Evolutionary conservation across 768 basidiomycete species (phyloP), one percentile per base, ranked within the genome.

Genomic region (Boletus rubropictus): DNA sequence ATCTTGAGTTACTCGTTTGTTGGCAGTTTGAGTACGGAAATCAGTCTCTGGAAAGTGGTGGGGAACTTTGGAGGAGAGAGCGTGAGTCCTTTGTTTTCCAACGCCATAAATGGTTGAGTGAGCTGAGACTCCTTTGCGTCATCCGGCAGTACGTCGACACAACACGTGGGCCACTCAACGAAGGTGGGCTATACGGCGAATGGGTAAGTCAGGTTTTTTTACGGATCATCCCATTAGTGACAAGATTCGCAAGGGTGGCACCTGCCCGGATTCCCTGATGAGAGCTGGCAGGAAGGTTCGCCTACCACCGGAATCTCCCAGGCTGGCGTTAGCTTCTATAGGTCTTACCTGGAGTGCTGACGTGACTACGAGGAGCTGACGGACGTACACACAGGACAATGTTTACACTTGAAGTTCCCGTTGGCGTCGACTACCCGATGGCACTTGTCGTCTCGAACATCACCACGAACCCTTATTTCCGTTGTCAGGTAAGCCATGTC

Each of bases 141-240:
- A 5, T 37, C 32, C 2, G 40, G n/a, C 22, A 77, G 73, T 77
- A 74, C 52, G 59, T 62, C 25, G 80, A 82, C 56, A 68, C 48
- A 18, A 63, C 67, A 20, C 72, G 81, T 15, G 80, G 80, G 5
- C 69, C 77, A n/a, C 61, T 78, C 46, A 81, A 82, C 50, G 79
- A 80, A 58, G 81, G 81, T 8, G 80, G 80, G 2, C 56, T 80
- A 2, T 79, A 72, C 46, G 78, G 67, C 71, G 80, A 15, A 72
- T 74, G 68, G 77, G 56, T 47, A 36, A 44, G 37, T 25, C 22
- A 22, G 45, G 15, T 5, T 3, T 12, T n/a, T 39, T 31, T 21
- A 17, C 18, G 5, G 15, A 12, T 15, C 14, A 10, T 28, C 14
- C 14, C 28, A 32, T 42, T 20, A 24, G 32, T 56, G 46, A 64